A percentile compares a stretch with the other conserved stretches of the same genome.
Evolutionary conservation across 495 filamentous ascomycete genomes (phyloP).

Genomic region (Usnea hakonensis): DNA sequence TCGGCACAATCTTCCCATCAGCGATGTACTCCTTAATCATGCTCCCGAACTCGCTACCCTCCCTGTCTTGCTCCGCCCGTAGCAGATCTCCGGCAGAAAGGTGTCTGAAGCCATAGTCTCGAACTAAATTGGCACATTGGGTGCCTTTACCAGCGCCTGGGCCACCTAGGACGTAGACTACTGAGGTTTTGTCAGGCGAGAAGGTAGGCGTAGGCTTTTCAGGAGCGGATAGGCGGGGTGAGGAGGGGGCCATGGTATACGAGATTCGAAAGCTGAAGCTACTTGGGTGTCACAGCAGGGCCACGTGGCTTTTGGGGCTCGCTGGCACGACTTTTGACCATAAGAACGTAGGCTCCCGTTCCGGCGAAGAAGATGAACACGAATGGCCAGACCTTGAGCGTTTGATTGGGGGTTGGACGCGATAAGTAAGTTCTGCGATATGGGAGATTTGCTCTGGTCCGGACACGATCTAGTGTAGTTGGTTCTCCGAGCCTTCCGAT

Average conservation of each 20-base stretch:
- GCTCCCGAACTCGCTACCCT: conserved; percentile 75
- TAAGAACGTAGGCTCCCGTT: conserved; percentile 51
- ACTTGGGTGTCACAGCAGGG: conserved; percentile 19
- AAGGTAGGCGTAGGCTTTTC: conserved; percentile 62
- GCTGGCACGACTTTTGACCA: conserved; percentile 53
- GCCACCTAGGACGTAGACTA: conserved; percentile 59
- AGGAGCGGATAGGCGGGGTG: conserved; percentile 42
- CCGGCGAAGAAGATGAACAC: conserved; percentile 51
- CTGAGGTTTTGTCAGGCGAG: conserved; percentile 68
- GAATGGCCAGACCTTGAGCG: conserved; percentile 59
- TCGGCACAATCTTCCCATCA: conserved; percentile 91
- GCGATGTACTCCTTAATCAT: conserved; percentile 86
- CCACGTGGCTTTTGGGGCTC: conserved; percentile 27
- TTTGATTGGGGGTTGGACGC: conserved; percentile 21
- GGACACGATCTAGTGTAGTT: neutral
- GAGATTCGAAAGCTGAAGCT: conserved; percentile 10
- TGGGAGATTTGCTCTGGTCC: neutral
- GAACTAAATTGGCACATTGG: conserved; percentile 81
- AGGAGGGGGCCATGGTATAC: conserved; percentile 32
- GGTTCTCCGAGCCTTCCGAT: neutral
- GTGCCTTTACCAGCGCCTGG: conserved; percentile 53
- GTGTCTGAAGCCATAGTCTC: conserved; percentile 87
- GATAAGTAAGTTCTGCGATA: conserved; percentile 9
- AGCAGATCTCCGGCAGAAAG: conserved; percentile 90
- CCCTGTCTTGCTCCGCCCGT: conserved; percentile 82